Evolutionary conservation across 768 basidiomycete genomes (phyloP), one percentile per base, ranked within the genome.

Genomic region (Leucosporidium scottii): DNA sequence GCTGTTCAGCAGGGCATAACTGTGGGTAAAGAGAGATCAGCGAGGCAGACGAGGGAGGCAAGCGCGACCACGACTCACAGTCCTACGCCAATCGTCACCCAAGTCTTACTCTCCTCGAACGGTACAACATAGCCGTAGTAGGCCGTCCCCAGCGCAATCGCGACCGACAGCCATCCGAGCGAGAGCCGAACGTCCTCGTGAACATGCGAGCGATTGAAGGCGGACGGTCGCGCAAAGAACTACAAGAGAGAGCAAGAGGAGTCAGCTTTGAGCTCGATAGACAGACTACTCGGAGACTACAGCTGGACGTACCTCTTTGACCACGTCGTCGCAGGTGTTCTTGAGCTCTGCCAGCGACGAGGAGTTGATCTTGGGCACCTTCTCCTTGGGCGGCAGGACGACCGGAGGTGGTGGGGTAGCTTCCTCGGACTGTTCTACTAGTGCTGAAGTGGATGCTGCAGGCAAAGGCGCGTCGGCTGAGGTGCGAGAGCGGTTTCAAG

Each of bases 161-260:
- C 83, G 57, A 92, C 88, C 69, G 88, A 85, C 21, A 86, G 80
- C 89, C 91, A 97, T 34, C 94, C 94, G 18, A 97, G 82, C 0
- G 81, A 85, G 53, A 98, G 83, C 59, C 90, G 86, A 17, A 96
- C 86, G 75, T 96, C 93, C 2, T 90, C 91, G 74, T 97, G 92
- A 53, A 85, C 81, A 78, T 93, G 84, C 48, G 86, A 91, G 76
- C 89, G 89, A 67, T 88, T 89, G 82, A 93, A 97, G 49, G 91
- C 78, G 49, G 87, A 85, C 13, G 89, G 88, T 64, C 87, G 83
- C 62, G 88, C 85, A 53, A 93, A 82, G 77, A 86, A 89, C 91
- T 93, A 77, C n/a, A 64, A 18, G n/a, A 61, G n/a, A 61, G 54
- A 50, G 30, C 34, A 18, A 30, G 18, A 36, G 31, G 49, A 1